These are phyloP conservation scores for Postia placenta DNA, from an alignment of 768 basidiomycete species.

Conservation along the genomic window DNA sequence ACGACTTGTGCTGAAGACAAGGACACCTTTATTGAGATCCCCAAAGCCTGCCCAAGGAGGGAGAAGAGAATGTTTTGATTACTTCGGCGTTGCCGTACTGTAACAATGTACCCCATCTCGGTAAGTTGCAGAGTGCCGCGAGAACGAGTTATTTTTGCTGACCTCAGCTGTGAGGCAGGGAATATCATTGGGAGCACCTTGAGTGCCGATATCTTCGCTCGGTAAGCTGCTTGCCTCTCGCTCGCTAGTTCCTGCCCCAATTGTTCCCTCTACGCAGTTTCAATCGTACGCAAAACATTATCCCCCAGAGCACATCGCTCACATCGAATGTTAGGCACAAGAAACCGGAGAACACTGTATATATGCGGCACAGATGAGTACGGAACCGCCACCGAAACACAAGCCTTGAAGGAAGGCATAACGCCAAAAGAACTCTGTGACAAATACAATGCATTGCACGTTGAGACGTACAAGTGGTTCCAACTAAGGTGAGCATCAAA, in stretches of 20 bases:
- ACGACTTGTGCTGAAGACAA: not conserved
- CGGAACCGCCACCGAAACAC: constrained; percentile 98
- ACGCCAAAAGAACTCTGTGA: constrained; percentile 80
- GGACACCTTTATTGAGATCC: constrained; percentile 3
- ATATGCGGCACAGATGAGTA: constrained; percentile 99
- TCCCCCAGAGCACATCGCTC: not conserved
- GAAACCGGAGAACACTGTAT: constrained; percentile 87
- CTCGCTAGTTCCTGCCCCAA: not conserved
- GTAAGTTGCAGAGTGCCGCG: constrained; percentile 33
- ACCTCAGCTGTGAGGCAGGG: constrained; percentile 38
- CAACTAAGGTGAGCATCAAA: constrained; percentile 66
- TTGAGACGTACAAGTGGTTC: constrained; percentile 96
- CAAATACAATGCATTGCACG: constrained; percentile 85
- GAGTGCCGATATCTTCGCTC: constrained; percentile 94
- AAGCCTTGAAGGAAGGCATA: constrained; percentile 83
- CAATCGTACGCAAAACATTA: constrained; percentile 19
- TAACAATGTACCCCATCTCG: constrained; percentile 96
- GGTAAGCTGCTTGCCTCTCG: constrained; percentile 43
- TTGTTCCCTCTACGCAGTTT: constrained; percentile 12
- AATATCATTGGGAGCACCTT: constrained; percentile 95
- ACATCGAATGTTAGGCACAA: constrained; percentile 39
- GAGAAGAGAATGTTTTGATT: constrained; percentile 83
- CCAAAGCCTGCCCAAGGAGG: constrained; percentile 68
- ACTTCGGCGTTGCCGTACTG: constrained; percentile 96
- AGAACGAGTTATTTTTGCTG: constrained; percentile 1